Evolutionary conservation across 352 stramenopile genomes (phyloP).

Genomic region (Discostella stelligera): DNA sequence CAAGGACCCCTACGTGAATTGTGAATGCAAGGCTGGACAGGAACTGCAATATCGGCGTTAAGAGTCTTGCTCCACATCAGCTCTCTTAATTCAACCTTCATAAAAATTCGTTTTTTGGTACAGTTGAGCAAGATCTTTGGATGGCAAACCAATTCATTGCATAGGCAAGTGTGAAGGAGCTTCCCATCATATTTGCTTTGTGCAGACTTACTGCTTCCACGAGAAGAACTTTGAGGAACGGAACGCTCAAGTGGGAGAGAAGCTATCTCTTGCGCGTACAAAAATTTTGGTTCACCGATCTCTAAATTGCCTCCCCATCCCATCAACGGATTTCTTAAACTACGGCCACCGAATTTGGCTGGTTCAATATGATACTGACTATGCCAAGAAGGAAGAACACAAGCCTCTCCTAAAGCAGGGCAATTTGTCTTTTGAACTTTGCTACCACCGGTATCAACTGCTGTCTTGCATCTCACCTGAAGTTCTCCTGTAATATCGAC

Average conservation of each 20-base stretch:
- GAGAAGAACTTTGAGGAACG: constrained; percentile 25
- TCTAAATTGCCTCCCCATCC: constrained; percentile 2
- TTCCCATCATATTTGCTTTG: constrained; percentile 48
- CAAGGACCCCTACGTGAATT: constrained; percentile 74
- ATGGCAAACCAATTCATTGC: constrained; percentile 80
- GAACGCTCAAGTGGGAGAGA: constrained; percentile 60
- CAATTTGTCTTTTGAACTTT: constrained; percentile 38
- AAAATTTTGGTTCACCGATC: constrained; percentile 9
- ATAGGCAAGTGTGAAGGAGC: constrained; percentile 72
- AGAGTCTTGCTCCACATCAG: constrained; percentile 66
- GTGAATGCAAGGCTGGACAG: constrained; percentile 65
- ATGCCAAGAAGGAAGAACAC: constrained; percentile 56
- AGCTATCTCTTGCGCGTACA: constrained; percentile 77
- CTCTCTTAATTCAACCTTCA: constrained; percentile 77
- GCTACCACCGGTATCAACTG: constrained; percentile 17
- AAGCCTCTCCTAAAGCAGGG: constrained; percentile 41
- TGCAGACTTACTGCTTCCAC: constrained; percentile 36
- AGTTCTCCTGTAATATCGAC: constrained; percentile 81
- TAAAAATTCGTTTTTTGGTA: constrained; percentile 71
- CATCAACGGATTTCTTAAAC: constrained; percentile 22
- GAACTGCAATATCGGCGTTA: constrained; percentile 56
- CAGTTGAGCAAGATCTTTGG: constrained; percentile 74
- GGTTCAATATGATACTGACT: constrained; percentile 67
- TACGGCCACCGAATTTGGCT: constrained; percentile 60
- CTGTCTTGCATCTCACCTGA: constrained; percentile 55